Evolutionary conservation across 768 basidiomycete species (phyloP), one percentile per base, ranked within the genome.

Genomic region (Ramaria sp.): DNA sequence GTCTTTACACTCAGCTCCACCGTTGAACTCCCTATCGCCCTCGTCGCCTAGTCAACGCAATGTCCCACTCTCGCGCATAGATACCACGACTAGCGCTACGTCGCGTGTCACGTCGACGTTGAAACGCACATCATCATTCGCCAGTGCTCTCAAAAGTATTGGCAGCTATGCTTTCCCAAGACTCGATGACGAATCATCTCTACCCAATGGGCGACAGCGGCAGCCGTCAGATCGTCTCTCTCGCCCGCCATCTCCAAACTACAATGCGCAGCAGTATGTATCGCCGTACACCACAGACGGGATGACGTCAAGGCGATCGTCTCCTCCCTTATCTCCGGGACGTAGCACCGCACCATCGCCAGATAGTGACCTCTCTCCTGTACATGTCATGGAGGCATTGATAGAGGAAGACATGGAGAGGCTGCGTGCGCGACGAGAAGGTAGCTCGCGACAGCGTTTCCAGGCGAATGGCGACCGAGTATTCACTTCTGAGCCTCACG

Each of bases 371-470:
- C 91, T 85, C 62, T 63, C 75, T 37, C 81, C 90, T 1, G 83
- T 80, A 12, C 78, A 88, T 60, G 88, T 92, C 20, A 88, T 96
- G 72, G 85, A 90, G 58, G 86, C 86, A 0, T 71, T 98, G 27
- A 88, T 92, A 66, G 89, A 91, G 62, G 92, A 95, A 63, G 95
- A 98, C 62, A 89, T 95, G 86, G 90, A 95, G 57, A 79, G 95
- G 3, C 64, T 97, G 36, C 73, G 83, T 20, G 84, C 88, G 30
- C 77, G 90, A 22, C 72, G 86, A 59, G 73, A 72, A 37, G 60
- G 69, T 1, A 58, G 65, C 22, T 53, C 61, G 74, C 22, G 71
- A 74, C n/a, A n/a, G n/a, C 16, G 65, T 79, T 50, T 75, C 77
- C 24, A 88, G 86, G 62, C 85, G 85, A 0, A 28, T 30, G 36